These are phyloP conservation scores for Sphaerulina vaccinii DNA, from an alignment of 2,329 filamentous ascomycete species.

Conservation along the genomic window DNA sequence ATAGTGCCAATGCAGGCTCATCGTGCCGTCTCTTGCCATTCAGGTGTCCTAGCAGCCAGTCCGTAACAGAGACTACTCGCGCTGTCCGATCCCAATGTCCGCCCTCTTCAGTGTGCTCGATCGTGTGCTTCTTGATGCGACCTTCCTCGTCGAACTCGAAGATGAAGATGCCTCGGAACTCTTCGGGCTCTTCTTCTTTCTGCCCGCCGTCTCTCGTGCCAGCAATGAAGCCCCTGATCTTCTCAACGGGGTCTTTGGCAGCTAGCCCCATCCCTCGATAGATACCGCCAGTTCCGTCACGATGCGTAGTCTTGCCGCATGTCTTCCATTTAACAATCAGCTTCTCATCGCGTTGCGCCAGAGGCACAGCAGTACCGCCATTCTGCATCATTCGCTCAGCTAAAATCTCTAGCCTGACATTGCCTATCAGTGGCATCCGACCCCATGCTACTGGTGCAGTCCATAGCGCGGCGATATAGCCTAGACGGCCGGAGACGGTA, in stretches of 20 bases:
- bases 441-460: conserved; percentile 97
- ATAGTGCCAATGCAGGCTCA: conserved; percentile 46
- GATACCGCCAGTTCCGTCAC: conserved; percentile 44
- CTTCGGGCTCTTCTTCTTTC: conserved; percentile 48
- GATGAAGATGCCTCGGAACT: conserved; percentile 88
- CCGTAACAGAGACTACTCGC: conserved; percentile 84
- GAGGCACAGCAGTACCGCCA: conserved; percentile 43
- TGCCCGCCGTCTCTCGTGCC: conserved; percentile 48
- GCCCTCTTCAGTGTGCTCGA: conserved; percentile 86
- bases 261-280: conserved; percentile 40
- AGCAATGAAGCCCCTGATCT: conserved; percentile 56
- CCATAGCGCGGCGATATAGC: conserved; percentile 92
- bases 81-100: conserved; percentile 80
- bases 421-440: conserved; percentile 82
- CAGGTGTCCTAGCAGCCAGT: conserved; percentile 87
- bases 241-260: conserved; percentile 51
- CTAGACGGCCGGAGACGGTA: conserved; percentile 83
- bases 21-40: conserved; percentile 50
- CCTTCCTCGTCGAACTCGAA: conserved; percentile 93
- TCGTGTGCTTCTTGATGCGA: conserved; percentile 80
- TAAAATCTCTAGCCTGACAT: conserved; percentile 81
- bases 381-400: conserved; percentile 80
- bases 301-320: conserved; percentile 52
- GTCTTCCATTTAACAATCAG: conserved; percentile 90
- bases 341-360: conserved; percentile 62